Base-by-base conservation (phyloP, 208 protist genomes). In the Leishmania guyanensis region DNA sequence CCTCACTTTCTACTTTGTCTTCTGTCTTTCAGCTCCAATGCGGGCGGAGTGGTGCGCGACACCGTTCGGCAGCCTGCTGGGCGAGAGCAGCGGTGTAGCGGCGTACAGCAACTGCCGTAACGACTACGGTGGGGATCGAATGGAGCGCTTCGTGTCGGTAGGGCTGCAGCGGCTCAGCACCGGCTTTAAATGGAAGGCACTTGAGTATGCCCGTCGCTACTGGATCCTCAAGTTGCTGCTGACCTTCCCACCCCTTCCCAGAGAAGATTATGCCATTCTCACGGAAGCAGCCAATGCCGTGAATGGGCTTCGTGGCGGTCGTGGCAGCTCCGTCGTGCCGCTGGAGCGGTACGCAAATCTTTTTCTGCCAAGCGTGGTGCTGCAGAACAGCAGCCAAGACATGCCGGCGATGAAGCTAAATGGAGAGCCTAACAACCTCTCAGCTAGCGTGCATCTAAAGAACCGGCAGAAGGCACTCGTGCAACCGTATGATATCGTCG, bases 101-200 rank as follows among this genome's bases (percentile, higher is more conserved):
- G 91, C 90, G 39, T 93, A 90, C 84, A 96, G 91, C 86, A 96
- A 96, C 83, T 96, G 93, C 78, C 88, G 91, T 26, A 75, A 79
- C 74, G 53, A 69, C 66, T 92, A 89, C 69, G 84, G 82, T 54
- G 83, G 76, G 14, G 85, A 88, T 75, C 69, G 82, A 43, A 84
- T 92, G 80, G 81, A 90, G 60, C 86, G 92, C 88, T 93, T 89
- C 77, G 81, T 95, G 6, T 82, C 84, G n/a, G 69, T 92, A 9
- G 90, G 88, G 20, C 77, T 92, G 50, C 84, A 87, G 72, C 84
- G 85, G 3, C 69, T 92, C 2, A 88, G 90, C 73, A 94, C 88
- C 46, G 93, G 93, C 43, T 48, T 85, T n/a, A 88, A 91, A 71
- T 96, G 93, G 93, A 76, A 84, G 46, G 83, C 86, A 26, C 71